A percentile compares a stretch with the other conserved stretches of the same genome.
These are phyloP conservation scores for Pistacia vera DNA, from an alignment of 345 rosid species.

Conservation along the genomic window DNA sequence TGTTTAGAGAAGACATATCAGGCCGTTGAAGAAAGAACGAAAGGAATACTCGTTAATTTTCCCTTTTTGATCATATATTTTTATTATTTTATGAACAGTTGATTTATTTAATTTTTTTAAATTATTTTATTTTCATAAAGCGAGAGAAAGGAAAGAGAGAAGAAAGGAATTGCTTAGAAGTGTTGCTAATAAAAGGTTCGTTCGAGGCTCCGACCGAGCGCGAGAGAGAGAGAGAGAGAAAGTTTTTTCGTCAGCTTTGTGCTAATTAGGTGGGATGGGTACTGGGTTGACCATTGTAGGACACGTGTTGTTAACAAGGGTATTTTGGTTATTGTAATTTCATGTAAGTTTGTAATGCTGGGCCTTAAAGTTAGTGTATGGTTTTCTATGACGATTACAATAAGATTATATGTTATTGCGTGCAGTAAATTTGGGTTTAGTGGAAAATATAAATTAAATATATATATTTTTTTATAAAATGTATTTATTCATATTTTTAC, in stretches of 20 bases:
- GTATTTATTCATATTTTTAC: too few species aligned
- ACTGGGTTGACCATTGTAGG: background rate
- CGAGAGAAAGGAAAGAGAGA: background rate
- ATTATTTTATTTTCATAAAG: background rate
- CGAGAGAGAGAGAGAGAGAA: background rate
- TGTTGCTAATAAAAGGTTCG: background rate
- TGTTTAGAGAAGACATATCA: constrained; percentile 19
- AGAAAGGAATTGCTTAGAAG: constrained; percentile 4
- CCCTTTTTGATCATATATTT: background rate
- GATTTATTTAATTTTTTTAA: background rate
- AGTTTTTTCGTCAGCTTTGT: background rate
- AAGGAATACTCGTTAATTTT: background rate
- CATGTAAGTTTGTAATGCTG: background rate
- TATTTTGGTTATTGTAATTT: background rate
- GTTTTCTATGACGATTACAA: too few species aligned
- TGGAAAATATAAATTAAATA: too few species aligned
- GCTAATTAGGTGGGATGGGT: background rate
- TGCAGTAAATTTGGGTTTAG: too few species aligned
- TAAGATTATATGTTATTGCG: too few species aligned
- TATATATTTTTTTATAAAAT: too few species aligned
- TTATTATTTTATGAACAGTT: background rate
- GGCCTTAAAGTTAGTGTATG: background rate
- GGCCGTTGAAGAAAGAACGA: constrained; percentile 23
- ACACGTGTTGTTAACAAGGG: background rate
- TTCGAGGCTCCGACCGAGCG: background rate